Evolutionary conservation across 257 asterid genomes (phyloP), one percentile per base, ranked within the genome.

Genomic region (Thymus quinquecostatus): DNA sequence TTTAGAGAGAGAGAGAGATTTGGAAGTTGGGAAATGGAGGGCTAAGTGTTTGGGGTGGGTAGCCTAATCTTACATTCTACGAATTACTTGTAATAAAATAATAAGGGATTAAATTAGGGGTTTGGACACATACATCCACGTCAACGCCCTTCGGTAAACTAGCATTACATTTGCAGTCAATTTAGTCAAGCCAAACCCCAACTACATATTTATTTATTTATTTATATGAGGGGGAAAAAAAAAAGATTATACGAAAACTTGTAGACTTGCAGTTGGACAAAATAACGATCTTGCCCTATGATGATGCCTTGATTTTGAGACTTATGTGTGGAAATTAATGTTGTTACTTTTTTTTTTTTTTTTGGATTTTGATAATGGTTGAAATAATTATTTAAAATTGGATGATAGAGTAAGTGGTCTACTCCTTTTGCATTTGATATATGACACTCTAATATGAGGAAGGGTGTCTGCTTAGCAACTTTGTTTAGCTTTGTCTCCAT

Each of bases 1-100:
- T 33, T 12, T 21, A 50, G 32, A 62, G 77, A 55, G 70, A 53
- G 45, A 50, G 65, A 77, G 66, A 56, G 49, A 21, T 21, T 53
- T 63, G 78, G 82, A 74, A 73, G 76, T 66, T 83, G 69, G 83
- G 81, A 76, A 83, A 78, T 85, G 86, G 90, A 79, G 75, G 81
- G 77, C 59, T 74, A 82, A 82, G 68, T 69, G 80, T 82, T 69
- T 78, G 74, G 74, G 78, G 87, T 91, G 75, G 97, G 96, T 88
- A 75, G 92, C 96, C 97, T 91, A 91, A 74, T 83, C 86, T 81
- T 71, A 78, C 83, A 83, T 55, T 44, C 45, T 63, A 76, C 60
- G 61, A 49, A 72, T 66, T 68, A 12, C 60, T 63, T 48, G 48
- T 61, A 34, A 59, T 45, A 71, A 71, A 29, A 53, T 41, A 69